Evolutionary conservation across 352 stramenopile species (phyloP), one percentile per base, ranked within the genome.

Genomic region (Pythium biforme): DNA sequence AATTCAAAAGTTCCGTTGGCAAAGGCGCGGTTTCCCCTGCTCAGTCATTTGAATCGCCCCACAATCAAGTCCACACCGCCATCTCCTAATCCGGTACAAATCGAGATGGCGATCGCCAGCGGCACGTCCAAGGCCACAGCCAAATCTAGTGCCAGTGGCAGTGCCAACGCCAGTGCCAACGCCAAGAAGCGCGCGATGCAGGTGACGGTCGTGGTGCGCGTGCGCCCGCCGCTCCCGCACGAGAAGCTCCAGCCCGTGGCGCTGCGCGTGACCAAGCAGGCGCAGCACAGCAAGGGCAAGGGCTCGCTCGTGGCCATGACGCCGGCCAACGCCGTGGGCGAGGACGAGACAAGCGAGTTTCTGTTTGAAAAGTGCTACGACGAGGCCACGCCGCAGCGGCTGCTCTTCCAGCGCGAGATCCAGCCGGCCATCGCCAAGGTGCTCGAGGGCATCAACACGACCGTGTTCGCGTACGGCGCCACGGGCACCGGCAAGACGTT

Each of bases 401-500:
- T 75, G 10, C 31, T 83, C 0, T 81, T 81, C 55, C 59, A 77
- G 43, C 59, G 60, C n/a, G 75, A 83, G 70, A 71, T 83, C 51
- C 48, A 70, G 45, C 72, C 66, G 23, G 68, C 60, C 5, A 64
- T 81, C n/a, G 40, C 63, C 23, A 54, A 51, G n/a, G 67, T 81
- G 26, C 52, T 84, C 17, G 59, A 75, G 0, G 82, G 79, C 4
- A 62, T 79, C 22, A 79, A 86, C 61, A 77, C 72, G 19, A 79
- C 74, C 2, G 68, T 89, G 27, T 75, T 89, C 41, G 77, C 77
- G 33, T 89, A 88, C 40, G 82, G 77, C 19, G 77, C 79, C 34
- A 81, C 77, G n/a, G 75, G 75, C 25, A 69, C 77, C 19, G 77
- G 79, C 52, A 90, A 90, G 55, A 85, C 81, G 31, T 90, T 83